Evolutionary conservation across 805 yeast species (phyloP).

Genomic region (Tetrapisispora arboricola): DNA sequence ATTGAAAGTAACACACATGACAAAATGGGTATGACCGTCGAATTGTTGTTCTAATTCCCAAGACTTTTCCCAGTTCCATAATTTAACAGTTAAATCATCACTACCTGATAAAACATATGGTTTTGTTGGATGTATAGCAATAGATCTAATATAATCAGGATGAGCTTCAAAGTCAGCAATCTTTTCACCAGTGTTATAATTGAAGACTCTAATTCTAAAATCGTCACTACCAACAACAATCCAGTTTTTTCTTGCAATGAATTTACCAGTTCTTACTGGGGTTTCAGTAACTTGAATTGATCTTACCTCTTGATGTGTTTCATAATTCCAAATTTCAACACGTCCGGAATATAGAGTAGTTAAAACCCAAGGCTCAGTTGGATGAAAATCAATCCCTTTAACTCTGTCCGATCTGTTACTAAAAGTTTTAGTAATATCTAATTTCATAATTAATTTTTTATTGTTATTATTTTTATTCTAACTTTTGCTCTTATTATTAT

Average conservation of each 20-base stretch:
- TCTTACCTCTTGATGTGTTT: slow-evolving; percentile 69
- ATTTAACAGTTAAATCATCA: slow-evolving; percentile 83
- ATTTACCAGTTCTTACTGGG: slow-evolving; percentile 92
- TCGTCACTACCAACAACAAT: slow-evolving; percentile 93
- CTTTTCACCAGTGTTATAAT: slow-evolving; percentile 92
- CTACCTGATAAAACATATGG: slow-evolving; percentile 82
- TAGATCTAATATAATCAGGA: slow-evolving; percentile 88
- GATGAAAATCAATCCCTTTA: slow-evolving; percentile 96
- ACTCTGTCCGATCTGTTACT: slow-evolving; percentile 92
- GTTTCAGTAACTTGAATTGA: slow-evolving; percentile 90
- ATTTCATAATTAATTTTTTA: slow-evolving; percentile 13
- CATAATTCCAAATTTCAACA: slow-evolving; percentile 90
- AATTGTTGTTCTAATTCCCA: slow-evolving; percentile 87
- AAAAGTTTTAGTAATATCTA: slow-evolving; percentile 48
- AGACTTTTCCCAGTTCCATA: slow-evolving; percentile 96
- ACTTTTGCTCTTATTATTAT: too few relatives aligned
- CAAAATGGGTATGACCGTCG: slow-evolving; percentile 93
- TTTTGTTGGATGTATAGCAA: slow-evolving; percentile 90
- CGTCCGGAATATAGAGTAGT: slow-evolving; percentile 78
- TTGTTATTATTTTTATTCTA: too few relatives aligned
- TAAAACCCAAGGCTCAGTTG: slow-evolving; percentile 93
- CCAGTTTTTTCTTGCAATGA: slow-evolving; percentile 96
- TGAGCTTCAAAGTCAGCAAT: slow-evolving; percentile 95
- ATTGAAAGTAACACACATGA: slow-evolving; percentile 89
- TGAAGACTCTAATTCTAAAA: slow-evolving; percentile 85